phyloP scores from a whole-genome alignment of 2,329 filamentous ascomycete species.

The Drechslerella dactyloides region DNA sequence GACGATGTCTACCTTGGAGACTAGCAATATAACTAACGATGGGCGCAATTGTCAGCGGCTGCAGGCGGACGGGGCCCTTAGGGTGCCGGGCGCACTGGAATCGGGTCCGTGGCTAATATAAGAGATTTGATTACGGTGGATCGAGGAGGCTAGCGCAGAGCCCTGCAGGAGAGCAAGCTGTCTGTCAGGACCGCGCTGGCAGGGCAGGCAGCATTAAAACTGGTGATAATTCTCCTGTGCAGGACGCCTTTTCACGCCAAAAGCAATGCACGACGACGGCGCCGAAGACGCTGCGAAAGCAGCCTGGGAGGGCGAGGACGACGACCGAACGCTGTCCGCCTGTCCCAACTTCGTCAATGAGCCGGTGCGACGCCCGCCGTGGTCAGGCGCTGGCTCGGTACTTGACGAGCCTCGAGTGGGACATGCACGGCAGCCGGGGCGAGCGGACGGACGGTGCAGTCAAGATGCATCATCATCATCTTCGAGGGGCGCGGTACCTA shows the following conservation, averaged over 20 bases:
- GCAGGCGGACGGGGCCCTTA: neutral
- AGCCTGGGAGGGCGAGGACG: neutral
- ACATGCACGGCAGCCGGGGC: neutral
- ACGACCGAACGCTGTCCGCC: too few relatives aligned
- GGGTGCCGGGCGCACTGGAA: neutral
- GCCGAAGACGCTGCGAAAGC: neutral
- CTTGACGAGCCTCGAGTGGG: too few relatives aligned
- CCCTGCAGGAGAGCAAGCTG: slow-evolving; percentile 4
- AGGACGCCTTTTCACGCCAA: slow-evolving; percentile 2
- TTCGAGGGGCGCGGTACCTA: neutral
- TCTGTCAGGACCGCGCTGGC: neutral
- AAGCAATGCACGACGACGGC: neutral
- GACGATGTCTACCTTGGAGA: neutral
- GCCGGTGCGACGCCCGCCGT: too few relatives aligned
- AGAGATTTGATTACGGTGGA: slow-evolving; percentile 5
- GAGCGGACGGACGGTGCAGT: neutral
- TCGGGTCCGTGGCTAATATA: slow-evolving; percentile 4
- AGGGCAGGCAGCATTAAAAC: slow-evolving; percentile 2
- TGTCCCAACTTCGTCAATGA: too few relatives aligned
- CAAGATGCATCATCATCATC: neutral
- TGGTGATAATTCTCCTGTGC: slow-evolving; percentile 3
- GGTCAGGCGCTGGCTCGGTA: too few relatives aligned
- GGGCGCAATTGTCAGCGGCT: neutral
- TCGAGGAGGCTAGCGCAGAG: slow-evolving; percentile 1
- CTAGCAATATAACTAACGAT: neutral